Conservation (phyloP, 306 rosid genomes). For the Ormosia emarginata region DNA sequence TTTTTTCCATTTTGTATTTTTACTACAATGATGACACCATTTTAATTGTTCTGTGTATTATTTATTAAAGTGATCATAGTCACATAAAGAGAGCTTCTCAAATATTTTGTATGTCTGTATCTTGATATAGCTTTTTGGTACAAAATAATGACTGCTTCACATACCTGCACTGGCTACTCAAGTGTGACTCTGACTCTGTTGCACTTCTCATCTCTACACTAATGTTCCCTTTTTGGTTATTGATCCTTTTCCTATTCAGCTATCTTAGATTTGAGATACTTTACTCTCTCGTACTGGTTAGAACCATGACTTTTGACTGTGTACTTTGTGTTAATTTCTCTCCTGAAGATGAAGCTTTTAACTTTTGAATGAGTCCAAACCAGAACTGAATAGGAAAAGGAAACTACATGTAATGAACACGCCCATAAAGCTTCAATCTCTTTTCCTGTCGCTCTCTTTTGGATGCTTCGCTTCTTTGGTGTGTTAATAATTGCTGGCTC, state of each 20-base stretch:
- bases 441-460: constrained; percentile 15
- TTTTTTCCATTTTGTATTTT: not conserved
- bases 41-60: not conserved
- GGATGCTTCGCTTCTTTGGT: constrained; percentile 17
- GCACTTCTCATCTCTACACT: constrained; percentile 14
- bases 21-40: not conserved
- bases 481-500: constrained; percentile 26
- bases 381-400: constrained; percentile 11
- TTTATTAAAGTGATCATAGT: not conserved
- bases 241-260: constrained; percentile 3
- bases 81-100: not conserved
- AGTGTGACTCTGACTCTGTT: constrained; percentile 15
- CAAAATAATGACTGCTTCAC: not conserved
- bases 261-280: constrained; percentile 8
- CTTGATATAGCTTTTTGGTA: not conserved
- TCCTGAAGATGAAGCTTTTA: constrained; percentile 4
- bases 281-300: constrained; percentile 17
- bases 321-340: constrained; percentile 9
- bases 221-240: constrained; percentile 7
- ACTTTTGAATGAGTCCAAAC: constrained; percentile 17
- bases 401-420: constrained; percentile 15
- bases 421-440: not conserved
- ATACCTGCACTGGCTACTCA: constrained; percentile 25
- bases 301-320: constrained; percentile 24
- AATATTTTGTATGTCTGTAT: not conserved